phyloP scores from a whole-genome alignment of 805 yeast genomes.

The Kazachstania kunashirensis region DNA sequence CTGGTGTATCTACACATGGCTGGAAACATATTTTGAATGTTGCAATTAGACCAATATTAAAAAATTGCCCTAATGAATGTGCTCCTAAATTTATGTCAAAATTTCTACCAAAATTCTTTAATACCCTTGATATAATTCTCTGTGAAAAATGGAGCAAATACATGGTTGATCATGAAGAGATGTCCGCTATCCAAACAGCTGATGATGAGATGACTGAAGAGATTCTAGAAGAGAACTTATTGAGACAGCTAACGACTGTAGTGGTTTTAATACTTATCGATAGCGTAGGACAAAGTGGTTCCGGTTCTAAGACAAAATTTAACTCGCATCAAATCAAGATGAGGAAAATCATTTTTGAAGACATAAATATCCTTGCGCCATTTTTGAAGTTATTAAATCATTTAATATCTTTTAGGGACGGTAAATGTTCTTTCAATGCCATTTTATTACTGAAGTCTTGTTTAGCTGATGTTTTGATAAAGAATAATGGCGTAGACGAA shows the following conservation, averaged over 20 bases:
- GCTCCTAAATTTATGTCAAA: constrained; percentile 63
- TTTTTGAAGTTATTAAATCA: constrained; percentile 66
- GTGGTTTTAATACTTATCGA: constrained; percentile 82
- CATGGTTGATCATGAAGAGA: constrained; percentile 31
- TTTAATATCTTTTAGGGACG: constrained; percentile 73
- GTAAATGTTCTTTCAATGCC: constrained; percentile 87
- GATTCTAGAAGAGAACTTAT: constrained; percentile 94
- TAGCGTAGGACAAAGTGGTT: constrained; percentile 69
- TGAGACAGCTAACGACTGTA: constrained; percentile 87
- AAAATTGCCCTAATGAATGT: constrained; percentile 72
- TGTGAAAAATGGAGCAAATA: constrained; percentile 58
- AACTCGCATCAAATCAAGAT: constrained; percentile 56
- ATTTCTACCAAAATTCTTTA: constrained; percentile 67
- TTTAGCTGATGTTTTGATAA: constrained; percentile 55
- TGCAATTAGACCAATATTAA: constrained; percentile 75
- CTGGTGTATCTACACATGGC: constrained; percentile 86
- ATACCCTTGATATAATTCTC: constrained; percentile 63
- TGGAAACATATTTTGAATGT: constrained; percentile 96
- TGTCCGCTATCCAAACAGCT: constrained; percentile 47
- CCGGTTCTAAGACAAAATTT: constrained; percentile 30
- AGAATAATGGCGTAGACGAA: constrained; percentile 69
- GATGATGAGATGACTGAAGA: constrained; percentile 90
- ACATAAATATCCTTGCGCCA: constrained; percentile 64
- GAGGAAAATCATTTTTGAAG: constrained; percentile 54
- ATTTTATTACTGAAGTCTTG: constrained; percentile 70